These are phyloP conservation scores for Termitomyces sp. DNA, from an alignment of 768 basidiomycete genomes.

Conservation along the genomic window DNA sequence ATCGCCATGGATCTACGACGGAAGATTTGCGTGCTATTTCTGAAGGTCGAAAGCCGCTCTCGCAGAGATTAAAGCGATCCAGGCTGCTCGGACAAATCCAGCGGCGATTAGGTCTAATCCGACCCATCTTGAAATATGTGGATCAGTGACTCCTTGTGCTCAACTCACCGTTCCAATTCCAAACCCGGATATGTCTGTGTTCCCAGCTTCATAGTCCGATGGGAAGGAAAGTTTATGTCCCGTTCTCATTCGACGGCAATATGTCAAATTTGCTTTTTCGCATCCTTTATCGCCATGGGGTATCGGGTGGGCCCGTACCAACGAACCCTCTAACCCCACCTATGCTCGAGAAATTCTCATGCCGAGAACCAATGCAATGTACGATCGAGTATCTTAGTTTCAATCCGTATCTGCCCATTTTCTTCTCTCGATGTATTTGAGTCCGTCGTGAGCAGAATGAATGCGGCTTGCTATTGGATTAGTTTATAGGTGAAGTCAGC, in stretches of 20 bases:
- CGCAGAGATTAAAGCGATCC: constrained; percentile 31
- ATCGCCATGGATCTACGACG: constrained; percentile 47
- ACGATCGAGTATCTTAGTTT: constrained; percentile 40
- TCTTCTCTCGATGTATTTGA: constrained; percentile 13
- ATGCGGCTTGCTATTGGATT: neutral
- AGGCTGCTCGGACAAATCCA: constrained; percentile 2
- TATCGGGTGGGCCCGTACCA: constrained; percentile 11
- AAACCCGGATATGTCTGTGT: constrained; percentile 24
- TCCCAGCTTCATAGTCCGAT: constrained; percentile 44
- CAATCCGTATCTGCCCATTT: constrained; percentile 28
- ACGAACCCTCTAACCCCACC: constrained; percentile 6
- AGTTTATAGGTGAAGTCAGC: constrained; percentile 11
- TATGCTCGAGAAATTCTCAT: constrained; percentile 25
- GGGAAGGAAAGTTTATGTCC: constrained; percentile 52
- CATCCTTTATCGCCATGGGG: constrained; percentile 8
- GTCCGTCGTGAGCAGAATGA: constrained; percentile 8
- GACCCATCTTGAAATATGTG: constrained; percentile 26
- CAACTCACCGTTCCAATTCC: constrained; percentile 15
- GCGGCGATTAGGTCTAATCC: constrained; percentile 4
- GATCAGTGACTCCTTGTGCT: constrained; percentile 13
- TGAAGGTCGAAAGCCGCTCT: constrained; percentile 40
- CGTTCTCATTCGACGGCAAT: neutral
- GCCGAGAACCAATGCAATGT: constrained; percentile 46
- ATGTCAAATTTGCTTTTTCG: constrained; percentile 3
- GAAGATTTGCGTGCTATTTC: constrained; percentile 44